Conservation (phyloP, 345 rosid species). For the Erodium maritimum region DNA sequence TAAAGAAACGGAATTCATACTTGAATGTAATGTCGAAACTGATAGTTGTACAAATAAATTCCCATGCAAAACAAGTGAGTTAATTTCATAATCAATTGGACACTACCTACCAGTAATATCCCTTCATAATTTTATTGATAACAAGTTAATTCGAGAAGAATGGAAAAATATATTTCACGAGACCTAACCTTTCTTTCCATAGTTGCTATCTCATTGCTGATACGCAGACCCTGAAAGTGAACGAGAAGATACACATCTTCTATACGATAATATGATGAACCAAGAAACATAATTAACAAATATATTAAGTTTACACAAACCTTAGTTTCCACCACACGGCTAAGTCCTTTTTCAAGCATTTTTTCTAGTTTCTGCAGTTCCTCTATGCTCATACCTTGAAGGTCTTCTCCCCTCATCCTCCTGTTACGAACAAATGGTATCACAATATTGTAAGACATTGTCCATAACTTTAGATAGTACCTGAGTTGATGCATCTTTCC, state of each 20-base stretch:
- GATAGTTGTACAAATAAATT: background rate
- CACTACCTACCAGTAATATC: no score
- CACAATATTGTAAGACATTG: background rate
- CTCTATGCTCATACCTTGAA: constrained; percentile 33
- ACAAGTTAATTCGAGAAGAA: no score
- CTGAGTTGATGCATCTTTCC: constrained; percentile 45
- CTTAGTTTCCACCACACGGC: constrained; percentile 24
- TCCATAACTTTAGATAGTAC: constrained; percentile 12
- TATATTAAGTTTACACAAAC: constrained; percentile 4
- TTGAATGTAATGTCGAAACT: no score
- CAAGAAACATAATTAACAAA: background rate
- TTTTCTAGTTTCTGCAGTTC: constrained; percentile 36
- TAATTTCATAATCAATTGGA: no score
- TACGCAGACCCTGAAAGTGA: constrained; percentile 28
- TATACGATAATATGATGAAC: background rate
- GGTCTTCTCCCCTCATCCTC: constrained; percentile 46
- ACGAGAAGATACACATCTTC: background rate
- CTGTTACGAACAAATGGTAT: constrained; percentile 10
- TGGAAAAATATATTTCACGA: no score
- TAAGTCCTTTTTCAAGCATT: constrained; percentile 32
- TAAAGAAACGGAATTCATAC: no score
- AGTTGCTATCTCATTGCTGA: constrained; percentile 30
- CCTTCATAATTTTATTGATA: no score
- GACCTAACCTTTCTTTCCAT: constrained; percentile 41
- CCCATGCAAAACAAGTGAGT: background rate